phyloP scores from a whole-genome alignment of 192 early-diverging fungal species.

The Coemansia sp. region DNA sequence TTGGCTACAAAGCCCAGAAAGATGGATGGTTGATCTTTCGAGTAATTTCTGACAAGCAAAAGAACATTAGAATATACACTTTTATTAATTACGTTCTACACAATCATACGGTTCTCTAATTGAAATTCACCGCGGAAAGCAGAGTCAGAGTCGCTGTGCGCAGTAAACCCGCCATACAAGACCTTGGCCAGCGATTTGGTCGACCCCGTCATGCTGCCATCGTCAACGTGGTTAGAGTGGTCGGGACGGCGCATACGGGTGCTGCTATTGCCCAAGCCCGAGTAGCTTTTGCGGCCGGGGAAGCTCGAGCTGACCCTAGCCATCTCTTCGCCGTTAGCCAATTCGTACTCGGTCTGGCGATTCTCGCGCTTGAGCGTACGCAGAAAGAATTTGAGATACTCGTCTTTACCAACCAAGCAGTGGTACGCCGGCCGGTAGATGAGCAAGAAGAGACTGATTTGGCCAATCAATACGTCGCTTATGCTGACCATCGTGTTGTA shows the following conservation, averaged over 20 bases:
- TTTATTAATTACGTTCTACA: not conserved
- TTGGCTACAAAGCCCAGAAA: too few relatives aligned
- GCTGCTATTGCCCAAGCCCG: not conserved
- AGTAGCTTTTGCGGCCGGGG: not conserved
- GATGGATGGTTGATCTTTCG: too few relatives aligned
- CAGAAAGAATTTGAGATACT: slow-evolving; percentile 28
- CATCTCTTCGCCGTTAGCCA: slow-evolving; percentile 40
- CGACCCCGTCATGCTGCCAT: slow-evolving; percentile 16
- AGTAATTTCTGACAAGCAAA: too few relatives aligned
- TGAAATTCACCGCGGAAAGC: not conserved
- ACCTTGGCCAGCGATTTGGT: slow-evolving; percentile 23
- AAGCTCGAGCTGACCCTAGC: slow-evolving; percentile 7
- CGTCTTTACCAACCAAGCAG: slow-evolving; percentile 18
- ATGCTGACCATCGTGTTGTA: slow-evolving; percentile 39
- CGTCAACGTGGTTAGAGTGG: not conserved
- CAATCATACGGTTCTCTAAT: slow-evolving; percentile 1
- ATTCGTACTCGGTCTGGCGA: slow-evolving; percentile 29
- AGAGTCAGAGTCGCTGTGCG: not conserved
- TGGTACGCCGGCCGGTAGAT: slow-evolving; percentile 25
- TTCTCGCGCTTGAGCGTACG: slow-evolving; percentile 23
- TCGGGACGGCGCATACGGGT: not conserved
- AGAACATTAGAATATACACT: too few relatives aligned
- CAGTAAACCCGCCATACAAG: not conserved
- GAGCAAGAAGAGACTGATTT: slow-evolving; percentile 22
- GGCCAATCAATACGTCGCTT: slow-evolving; percentile 28